Evolutionary conservation across 345 rosid genomes (phyloP).

Genomic region (Cardamine resedifolia): DNA sequence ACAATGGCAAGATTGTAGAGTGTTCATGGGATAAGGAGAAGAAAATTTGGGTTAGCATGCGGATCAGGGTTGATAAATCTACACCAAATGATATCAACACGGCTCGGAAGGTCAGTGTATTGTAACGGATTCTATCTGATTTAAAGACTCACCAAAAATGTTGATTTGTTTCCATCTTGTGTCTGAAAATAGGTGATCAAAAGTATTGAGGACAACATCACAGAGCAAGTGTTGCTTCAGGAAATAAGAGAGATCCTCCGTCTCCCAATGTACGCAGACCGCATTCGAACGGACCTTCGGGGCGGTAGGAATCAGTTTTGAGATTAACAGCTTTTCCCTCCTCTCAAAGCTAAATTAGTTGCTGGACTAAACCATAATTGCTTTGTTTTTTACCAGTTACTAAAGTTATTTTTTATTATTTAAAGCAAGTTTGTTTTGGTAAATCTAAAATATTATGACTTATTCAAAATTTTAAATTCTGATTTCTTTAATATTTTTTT

Average conservation of each 20-base stretch:
- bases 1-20: slow-evolving; percentile 80
- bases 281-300: slow-evolving; percentile 37
- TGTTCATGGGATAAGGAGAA: slow-evolving; percentile 72
- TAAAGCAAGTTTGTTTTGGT: too few species aligned
- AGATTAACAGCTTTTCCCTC: too few species aligned
- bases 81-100: slow-evolving; percentile 89
- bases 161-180: neutral
- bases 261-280: slow-evolving; percentile 94
- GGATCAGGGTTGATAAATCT: slow-evolving; percentile 69
- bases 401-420: too few species aligned
- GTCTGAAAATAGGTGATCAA: slow-evolving; percentile 64
- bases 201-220: slow-evolving; percentile 84
- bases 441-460: too few species aligned
- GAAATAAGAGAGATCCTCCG: slow-evolving; percentile 77
- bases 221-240: slow-evolving; percentile 71
- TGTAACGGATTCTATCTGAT: too few species aligned
- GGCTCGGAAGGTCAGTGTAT: slow-evolving; percentile 61
- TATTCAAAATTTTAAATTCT: too few species aligned
- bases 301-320: too few species aligned
- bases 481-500: too few species aligned
- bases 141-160: neutral
- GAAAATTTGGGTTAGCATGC: slow-evolving; percentile 71
- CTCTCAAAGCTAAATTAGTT: too few species aligned
- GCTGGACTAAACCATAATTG: too few species aligned
- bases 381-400: too few species aligned